Percentiles rank a stretch among this genome's conserved stretches.
Evolutionary conservation across 345 rosid species (phyloP).

Genomic region (Sonneratia alba): DNA sequence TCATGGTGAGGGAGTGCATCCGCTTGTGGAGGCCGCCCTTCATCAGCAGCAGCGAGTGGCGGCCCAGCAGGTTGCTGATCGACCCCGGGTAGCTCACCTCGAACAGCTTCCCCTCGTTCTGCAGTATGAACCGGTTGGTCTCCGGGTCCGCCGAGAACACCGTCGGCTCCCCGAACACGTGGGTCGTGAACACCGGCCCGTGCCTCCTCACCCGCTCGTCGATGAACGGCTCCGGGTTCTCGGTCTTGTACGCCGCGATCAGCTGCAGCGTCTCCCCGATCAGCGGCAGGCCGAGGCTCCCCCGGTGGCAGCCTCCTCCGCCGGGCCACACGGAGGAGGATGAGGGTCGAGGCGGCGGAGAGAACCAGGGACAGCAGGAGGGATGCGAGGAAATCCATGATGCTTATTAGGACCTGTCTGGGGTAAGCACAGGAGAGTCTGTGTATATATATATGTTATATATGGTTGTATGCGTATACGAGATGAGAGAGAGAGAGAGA

Average conservation of each 20-base stretch:
- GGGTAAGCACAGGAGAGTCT: background rate
- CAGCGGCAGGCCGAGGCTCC: conserved; percentile 66
- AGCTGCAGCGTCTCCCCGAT: conserved; percentile 84
- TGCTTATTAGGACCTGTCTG: background rate
- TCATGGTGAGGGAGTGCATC: conserved; percentile 94
- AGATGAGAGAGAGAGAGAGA: too few relatives aligned
- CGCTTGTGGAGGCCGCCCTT: conserved; percentile 77
- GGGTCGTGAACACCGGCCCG: conserved; percentile 80
- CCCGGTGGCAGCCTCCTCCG: conserved; percentile 75
- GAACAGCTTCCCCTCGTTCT: conserved; percentile 39
- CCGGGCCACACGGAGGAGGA: conserved; percentile 26
- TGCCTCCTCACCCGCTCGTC: conserved; percentile 69
- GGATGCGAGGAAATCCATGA: conserved; percentile 1
- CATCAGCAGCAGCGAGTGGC: conserved; percentile 81
- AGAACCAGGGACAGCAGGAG: conserved; percentile 18
- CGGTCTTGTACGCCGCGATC: conserved; percentile 88
- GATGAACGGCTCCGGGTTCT: conserved; percentile 91
- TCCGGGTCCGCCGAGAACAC: conserved; percentile 47
- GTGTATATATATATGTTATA: background rate
- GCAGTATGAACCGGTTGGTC: conserved; percentile 37
- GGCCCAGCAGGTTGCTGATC: conserved; percentile 74
- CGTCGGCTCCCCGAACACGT: conserved; percentile 53
- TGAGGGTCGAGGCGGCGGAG: conserved; percentile 12
- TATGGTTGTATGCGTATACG: too few relatives aligned
- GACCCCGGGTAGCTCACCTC: conserved; percentile 79